Evolutionary conservation across 1,284 basidiomycete genomes (phyloP), one percentile per base, ranked within the genome.

Genomic region (Marasmius sp.): DNA sequence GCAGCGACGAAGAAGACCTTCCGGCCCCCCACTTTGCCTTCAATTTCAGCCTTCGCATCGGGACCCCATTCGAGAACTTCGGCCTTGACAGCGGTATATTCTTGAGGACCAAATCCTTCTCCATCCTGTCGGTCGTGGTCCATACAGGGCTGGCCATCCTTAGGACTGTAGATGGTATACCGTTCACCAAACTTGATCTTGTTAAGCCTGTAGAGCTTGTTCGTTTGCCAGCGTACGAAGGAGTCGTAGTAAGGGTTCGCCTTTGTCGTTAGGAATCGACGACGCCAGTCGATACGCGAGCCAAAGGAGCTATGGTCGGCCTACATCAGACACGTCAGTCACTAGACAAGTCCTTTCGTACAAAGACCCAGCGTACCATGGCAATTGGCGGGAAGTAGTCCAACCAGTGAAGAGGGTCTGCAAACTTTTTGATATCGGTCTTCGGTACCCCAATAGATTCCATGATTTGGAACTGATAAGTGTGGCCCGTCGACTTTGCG

Each of bases 401-500:
- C 69, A 97, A 81, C 97, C 97, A 99, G 77, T 97, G 83, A 66
- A 87, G 79, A 45, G 97, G 91, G 72, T 99, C 95, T 20, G 96
- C 94, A 69, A 99, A 99, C 74, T 94, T 91, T 75, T 97, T 95
- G 79, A 98, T 95, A 72, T 99, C 95, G 20, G 82, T 76, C 56
- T 91, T 86, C 27, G 95, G 93, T 11, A 99, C 91, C 57, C 91
- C 91, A 68, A 95, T 93, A 54, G 93, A 92, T 75, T 97, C 91
- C 89, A 99, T 92, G 75, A 99, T 99, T 82, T 99, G 97, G 85
- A 98, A 99, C 75, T 99, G 97, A 79, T 98, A 99, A 61, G 90
- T 92, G 68, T 95, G 83, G 2, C 97, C 97, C 8, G 96, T 97
- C 2, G 92, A 88, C 79, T 99, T 99, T 20, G 94, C 94, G 37